A percentile compares a stretch with the other conserved stretches of the same genome.
Conservation (phyloP, 108 stramenopile species). For the Nannochloropsis gaditana region DNA sequence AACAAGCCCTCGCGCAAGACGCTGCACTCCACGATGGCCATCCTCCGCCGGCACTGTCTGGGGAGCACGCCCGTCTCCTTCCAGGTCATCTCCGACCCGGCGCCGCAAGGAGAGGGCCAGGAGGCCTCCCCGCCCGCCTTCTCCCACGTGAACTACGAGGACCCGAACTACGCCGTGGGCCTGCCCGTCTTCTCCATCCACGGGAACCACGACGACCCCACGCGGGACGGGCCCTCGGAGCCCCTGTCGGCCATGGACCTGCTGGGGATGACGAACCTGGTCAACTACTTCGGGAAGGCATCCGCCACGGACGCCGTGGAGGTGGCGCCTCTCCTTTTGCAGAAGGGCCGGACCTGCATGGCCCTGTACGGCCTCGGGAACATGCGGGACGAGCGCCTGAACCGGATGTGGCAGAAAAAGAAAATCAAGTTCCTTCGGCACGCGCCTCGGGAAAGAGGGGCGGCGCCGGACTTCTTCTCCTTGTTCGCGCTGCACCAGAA, state of each 20-base stretch:
- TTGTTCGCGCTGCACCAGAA: conserved; percentile 96
- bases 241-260: conserved; percentile 83
- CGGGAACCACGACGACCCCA: conserved; percentile 97
- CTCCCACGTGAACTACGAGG: conserved; percentile 79
- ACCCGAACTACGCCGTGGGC: conserved; percentile 66
- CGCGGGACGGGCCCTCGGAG: conserved; percentile 60
- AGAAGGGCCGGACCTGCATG: conserved; percentile 82
- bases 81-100: conserved; percentile 45
- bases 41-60: conserved; percentile 82
- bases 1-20: conserved; percentile 86
- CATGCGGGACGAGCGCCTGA: conserved; percentile 94
- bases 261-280: conserved; percentile 70
- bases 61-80: conserved; percentile 63
- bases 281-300: conserved; percentile 92
- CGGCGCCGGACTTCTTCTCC: conserved; percentile 65
- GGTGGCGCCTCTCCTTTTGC: conserved; percentile 74
- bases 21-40: conserved; percentile 76
- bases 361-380: conserved; percentile 87
- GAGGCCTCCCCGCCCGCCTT: neutral
- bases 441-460: conserved; percentile 41
- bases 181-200: conserved; percentile 94
- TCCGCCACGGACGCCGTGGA: conserved; percentile 65
- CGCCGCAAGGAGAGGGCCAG: conserved; percentile 25
- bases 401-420: conserved; percentile 82
- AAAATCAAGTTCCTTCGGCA: conserved; percentile 73